Conservation (phyloP, 169 alveolate genomes). For the Sarcocystis neurona region DNA sequence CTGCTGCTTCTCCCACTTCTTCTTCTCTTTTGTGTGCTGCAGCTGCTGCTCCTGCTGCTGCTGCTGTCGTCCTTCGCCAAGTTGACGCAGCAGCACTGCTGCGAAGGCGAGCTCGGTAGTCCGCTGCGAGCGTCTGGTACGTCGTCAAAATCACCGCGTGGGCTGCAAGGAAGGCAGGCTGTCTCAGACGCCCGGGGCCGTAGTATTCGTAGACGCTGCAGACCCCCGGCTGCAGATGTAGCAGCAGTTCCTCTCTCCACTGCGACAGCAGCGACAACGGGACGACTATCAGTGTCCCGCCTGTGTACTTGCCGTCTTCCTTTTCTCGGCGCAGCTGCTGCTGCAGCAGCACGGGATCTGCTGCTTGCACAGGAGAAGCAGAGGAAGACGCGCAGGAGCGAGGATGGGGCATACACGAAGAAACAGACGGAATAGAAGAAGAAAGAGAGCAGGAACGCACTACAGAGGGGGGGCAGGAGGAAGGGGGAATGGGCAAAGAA, state of each 20-base stretch:
- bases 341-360: slow-evolving; percentile 30
- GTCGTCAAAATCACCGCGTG: slow-evolving; percentile 81
- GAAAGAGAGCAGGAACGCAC: too few species aligned
- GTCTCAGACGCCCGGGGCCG: slow-evolving; percentile 66
- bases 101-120: too few species aligned
- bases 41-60: too few species aligned
- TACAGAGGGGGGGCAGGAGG: too few species aligned
- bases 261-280: slow-evolving; percentile 79
- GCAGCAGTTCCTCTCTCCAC: slow-evolving; percentile 78
- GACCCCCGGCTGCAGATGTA: slow-evolving; percentile 72
- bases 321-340: slow-evolving; percentile 27
- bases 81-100: too few species aligned
- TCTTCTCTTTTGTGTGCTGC: too few species aligned
- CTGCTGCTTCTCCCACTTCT: too few species aligned
- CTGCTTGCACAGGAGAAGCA: slow-evolving; percentile 27
- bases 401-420: too few species aligned
- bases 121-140: slow-evolving; percentile 81
- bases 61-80: too few species aligned
- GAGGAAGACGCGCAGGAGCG: too few species aligned
- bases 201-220: slow-evolving; percentile 70
- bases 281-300: slow-evolving; percentile 81
- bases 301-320: slow-evolving; percentile 51
- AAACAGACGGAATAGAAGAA: too few species aligned
- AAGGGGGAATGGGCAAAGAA: too few species aligned
- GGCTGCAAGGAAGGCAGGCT: slow-evolving; percentile 66